Base-by-base conservation (phyloP, 2,329 filamentous ascomycete species). In the Chlorencoelia australis region DNA sequence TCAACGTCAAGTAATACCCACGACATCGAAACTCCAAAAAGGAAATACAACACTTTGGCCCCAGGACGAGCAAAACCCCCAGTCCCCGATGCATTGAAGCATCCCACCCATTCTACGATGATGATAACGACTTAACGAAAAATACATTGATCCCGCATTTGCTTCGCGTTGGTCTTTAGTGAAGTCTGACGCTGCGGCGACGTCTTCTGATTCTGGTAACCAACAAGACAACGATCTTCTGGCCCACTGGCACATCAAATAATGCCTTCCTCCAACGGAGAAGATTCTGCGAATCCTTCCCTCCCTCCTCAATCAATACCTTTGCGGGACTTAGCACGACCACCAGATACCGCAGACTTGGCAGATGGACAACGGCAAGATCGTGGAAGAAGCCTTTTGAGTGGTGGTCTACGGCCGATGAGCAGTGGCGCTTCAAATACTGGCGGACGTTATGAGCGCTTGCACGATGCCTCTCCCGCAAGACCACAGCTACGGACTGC, bases 261-360 rank as follows among this genome's bases (percentile, higher is more conserved):
- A 39, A 71, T 68, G 66, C 62, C 67, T 60, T 65, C 65, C 49
- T 61, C 64, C 53, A 64, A 65, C 48, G 59, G 63, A 33, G 59
- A 65, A 40, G 59, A 64, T 40, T 41, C 44, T 21, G 35, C 44
- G 43, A 61, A 64, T 46, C 60, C 62, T 44, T 64, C 69, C 18
- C 60, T 62, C 30, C 56, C 59, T 40, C 63, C 67, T 41, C 71
- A 72, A 52, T 79, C 79, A 44, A 88, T 91, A 61, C 82, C 81
- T 41, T 65, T 89, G 40, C 78, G 78, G 58, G 73, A 79, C 49
- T 64, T 83, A 17, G 41, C 49, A 47, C 58, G 49, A 9, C 54
- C 54, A 32, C 51, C 55, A n/a, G 54, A 55, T 42, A 47, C 48
- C 10, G 42, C 38, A 17, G 48, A 52, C 30, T 18, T 47, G 26